Base-by-base conservation (phyloP, 2,329 filamentous ascomycete genomes). In the Penicillium brasilianum region DNA sequence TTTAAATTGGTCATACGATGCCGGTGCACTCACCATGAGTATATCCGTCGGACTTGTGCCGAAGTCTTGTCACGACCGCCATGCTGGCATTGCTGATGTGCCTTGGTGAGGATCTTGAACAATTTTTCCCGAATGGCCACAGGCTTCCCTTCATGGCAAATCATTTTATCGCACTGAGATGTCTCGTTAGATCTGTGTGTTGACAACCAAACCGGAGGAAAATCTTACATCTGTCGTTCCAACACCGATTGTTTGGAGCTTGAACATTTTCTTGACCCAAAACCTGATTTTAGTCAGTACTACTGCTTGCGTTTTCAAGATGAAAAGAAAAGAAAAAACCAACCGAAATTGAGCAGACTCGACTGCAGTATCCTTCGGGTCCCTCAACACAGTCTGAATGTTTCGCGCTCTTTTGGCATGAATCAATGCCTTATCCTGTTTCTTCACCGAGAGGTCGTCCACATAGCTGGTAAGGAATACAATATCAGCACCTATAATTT, bases 181-280 rank as follows among this genome's bases (percentile, higher is more conserved):
- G 14, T n/a, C 37, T 57, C 10, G 41, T 64, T 30, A 57, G 60
- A 41, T 54, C 22, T 5, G 34, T 9, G 41, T 7, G 25, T 11
- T 20, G 16, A 11, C 1, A 30, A 39, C 13, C 37, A 14, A 36
- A 13, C 20, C 8, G 2, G n/a, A 16, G 28, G 18, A 11, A 41
- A 20, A 7, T 16, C 78, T 60, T 67, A 81, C 79, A 67, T 78
- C 73, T 43, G 74, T 69, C 55, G 72, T 70, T 54, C 73, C 75
- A 32, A 71, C 67, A 20, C 79, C 80, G 46, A 75, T 70, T 37
- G 75, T 69, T 58, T 80, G 75, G 44, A 83, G 74, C 55, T 79
- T 79, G 66, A 83, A 83, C 81, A 83, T 83, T 66, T 83, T 83
- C 66, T 83, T 83, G 25, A 81, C 81, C 81, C 81, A 83, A 62